These are phyloP conservation scores for Botrytis fabae DNA, from an alignment of 2,329 filamentous ascomycete species.

Conservation along the genomic window DNA sequence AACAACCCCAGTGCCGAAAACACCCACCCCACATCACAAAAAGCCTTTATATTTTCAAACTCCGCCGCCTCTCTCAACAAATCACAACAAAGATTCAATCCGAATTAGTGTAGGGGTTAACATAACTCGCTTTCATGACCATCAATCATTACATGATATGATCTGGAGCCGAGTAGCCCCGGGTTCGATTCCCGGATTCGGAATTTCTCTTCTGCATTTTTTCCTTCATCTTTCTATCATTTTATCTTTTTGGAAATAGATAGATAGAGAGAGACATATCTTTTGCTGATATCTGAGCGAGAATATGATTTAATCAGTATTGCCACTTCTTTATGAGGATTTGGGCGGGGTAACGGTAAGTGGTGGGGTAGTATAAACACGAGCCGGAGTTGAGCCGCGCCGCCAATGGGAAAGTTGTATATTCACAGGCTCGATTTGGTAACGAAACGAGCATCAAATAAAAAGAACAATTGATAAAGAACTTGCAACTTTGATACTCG, in stretches of 20 bases:
- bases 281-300: background rate
- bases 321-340: background rate
- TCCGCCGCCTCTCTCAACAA: accelerated
- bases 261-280: too few species aligned
- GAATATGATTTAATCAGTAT: too few species aligned
- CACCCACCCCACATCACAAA: too few species aligned
- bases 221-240: too few species aligned
- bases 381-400: background rate
- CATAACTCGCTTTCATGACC: slow-evolving; percentile 17
- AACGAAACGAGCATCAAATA: background rate
- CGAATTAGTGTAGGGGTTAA: slow-evolving; percentile 24
- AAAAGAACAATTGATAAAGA: background rate
- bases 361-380: background rate
- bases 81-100: background rate
- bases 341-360: background rate
- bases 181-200: slow-evolving; percentile 25
- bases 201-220: background rate
- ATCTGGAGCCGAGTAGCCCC: background rate
- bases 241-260: background rate
- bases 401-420: background rate
- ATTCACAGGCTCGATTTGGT: background rate
- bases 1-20: too few species aligned
- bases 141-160: too few species aligned
- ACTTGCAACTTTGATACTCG: background rate
- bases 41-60: accelerated